phyloP scores from a whole-genome alignment of 257 asterid genomes.

The Scutellaria galericulata region DNA sequence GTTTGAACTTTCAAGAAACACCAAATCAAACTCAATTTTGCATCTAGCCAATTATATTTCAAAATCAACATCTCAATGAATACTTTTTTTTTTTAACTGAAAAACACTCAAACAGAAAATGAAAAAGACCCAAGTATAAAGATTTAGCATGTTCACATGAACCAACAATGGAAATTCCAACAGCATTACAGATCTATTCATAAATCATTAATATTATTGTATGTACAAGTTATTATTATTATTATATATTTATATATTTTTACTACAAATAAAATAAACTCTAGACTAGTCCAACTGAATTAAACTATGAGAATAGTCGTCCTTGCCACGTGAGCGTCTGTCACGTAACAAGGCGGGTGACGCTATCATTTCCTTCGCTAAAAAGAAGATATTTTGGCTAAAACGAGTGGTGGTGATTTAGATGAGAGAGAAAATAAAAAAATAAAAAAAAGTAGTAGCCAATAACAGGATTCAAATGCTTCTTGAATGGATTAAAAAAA shows the following conservation, averaged over 20 bases:
- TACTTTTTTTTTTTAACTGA: no score
- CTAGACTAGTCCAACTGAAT: background rate
- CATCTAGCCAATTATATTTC: no score
- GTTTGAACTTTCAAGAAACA: no score
- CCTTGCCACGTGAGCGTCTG: slow-evolving; percentile 38
- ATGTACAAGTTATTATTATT: no score
- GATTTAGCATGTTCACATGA: no score
- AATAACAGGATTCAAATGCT: slow-evolving; percentile 34
- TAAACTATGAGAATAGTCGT: background rate
- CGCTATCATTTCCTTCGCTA: slow-evolving; percentile 29
- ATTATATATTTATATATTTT: background rate
- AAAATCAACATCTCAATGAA: no score
- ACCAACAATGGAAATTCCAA: no score
- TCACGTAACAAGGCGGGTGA: slow-evolving; percentile 27
- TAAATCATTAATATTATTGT: no score
- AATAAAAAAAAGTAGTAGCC: slow-evolving; percentile 34
- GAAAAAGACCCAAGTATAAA: no score
- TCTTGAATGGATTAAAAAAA: slow-evolving; percentile 15
- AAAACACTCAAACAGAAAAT: no score
- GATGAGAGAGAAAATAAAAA: slow-evolving; percentile 6
- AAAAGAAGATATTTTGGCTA: slow-evolving; percentile 45
- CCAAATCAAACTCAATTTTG: no score
- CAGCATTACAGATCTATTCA: no score
- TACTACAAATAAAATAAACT: background rate
- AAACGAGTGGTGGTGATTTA: slow-evolving; percentile 40